These are phyloP conservation scores for Orbilia quercus DNA, from an alignment of 2,329 filamentous ascomycete genomes.

Conservation along the genomic window DNA sequence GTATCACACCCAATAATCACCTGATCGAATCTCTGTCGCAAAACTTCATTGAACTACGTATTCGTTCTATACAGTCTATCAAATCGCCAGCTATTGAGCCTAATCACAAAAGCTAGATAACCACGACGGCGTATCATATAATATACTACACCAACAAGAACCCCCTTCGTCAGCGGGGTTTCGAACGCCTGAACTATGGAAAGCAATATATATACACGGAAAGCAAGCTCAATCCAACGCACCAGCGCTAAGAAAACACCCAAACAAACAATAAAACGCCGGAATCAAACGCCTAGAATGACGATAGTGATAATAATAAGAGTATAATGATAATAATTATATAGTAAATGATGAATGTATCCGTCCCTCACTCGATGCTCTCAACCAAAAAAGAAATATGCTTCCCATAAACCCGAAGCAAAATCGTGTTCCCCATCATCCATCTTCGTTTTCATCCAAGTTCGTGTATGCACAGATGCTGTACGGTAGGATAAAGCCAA, in stretches of 20 bases:
- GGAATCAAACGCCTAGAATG: conserved; percentile 3
- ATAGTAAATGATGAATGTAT: conserved; percentile 7
- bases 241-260: conserved; percentile 16
- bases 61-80: too few relatives aligned
- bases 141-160: conserved; percentile 3
- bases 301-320: background rate
- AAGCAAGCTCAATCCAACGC: background rate
- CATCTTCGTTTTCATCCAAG: background rate
- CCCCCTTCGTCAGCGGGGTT: background rate
- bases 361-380: background rate
- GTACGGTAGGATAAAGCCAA: too few relatives aligned
- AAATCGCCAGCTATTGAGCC: too few relatives aligned
- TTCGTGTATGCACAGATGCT: too few relatives aligned
- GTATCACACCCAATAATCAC: too few relatives aligned
- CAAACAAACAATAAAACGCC: conserved; percentile 1
- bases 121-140: too few relatives aligned
- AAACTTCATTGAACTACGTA: too few relatives aligned
- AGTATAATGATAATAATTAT: background rate
- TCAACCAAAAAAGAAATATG: background rate
- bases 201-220: conserved; percentile 7
- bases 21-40: too few relatives aligned
- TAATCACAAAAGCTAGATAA: too few relatives aligned
- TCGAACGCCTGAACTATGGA: background rate
- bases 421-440: background rate
- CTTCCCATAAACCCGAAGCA: conserved; percentile 8